Evolutionary conservation across 257 asterid genomes (phyloP).

Genomic region (Anisodus acutangulus): DNA sequence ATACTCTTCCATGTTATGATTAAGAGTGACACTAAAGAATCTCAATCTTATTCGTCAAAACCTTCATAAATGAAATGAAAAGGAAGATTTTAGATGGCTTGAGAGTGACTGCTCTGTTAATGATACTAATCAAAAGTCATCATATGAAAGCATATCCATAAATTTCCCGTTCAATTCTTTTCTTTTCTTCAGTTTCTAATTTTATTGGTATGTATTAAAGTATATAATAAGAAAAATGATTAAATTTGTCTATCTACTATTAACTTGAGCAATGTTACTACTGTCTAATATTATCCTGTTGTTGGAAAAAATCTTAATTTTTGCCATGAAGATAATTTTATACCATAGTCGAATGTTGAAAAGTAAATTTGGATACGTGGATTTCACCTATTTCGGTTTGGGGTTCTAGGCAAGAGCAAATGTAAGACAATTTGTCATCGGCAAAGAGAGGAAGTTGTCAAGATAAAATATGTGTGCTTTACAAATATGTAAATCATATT

Average conservation of each 20-base stretch:
- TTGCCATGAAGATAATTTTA: too few relatives aligned
- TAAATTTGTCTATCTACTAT: too few relatives aligned
- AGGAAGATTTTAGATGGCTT: conserved; percentile 38
- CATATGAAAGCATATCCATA: neutral
- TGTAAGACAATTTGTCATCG: too few relatives aligned
- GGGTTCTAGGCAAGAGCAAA: too few relatives aligned
- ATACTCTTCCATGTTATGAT: conserved; percentile 47
- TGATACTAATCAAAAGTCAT: conserved; percentile 32
- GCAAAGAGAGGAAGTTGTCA: too few relatives aligned
- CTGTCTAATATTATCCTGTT: too few relatives aligned
- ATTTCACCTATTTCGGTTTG: too few relatives aligned
- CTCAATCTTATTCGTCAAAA: conserved; percentile 52
- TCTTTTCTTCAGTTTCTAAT: neutral
- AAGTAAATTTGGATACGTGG: too few relatives aligned
- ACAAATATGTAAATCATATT: neutral
- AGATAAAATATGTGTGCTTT: neutral
- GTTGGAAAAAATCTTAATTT: too few relatives aligned
- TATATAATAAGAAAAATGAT: too few relatives aligned
- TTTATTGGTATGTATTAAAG: neutral
- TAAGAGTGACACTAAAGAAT: conserved; percentile 66
- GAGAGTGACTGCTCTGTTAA: conserved; percentile 41
- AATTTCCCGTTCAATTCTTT: neutral
- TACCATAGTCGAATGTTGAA: too few relatives aligned
- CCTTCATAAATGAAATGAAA: conserved; percentile 47
- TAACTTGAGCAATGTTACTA: too few relatives aligned